Evolutionary conservation across 2,329 filamentous ascomycete genomes (phyloP), one percentile per base, ranked within the genome.

Genomic region (Aspergillus arachidicola): DNA sequence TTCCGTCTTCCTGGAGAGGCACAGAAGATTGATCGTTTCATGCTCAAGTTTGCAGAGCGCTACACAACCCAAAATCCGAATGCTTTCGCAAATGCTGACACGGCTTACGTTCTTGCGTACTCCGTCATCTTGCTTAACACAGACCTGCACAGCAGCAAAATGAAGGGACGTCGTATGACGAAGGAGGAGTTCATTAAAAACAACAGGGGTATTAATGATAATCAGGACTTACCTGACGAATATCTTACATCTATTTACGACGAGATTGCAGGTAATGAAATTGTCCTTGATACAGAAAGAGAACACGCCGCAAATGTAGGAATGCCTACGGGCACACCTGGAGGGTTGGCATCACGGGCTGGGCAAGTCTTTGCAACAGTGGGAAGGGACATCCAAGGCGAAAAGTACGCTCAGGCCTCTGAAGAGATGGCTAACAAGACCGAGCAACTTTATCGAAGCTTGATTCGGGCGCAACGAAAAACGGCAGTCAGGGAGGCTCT

Each of bases 121-220:
- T 98, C 94, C 0, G 95, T 98, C 60, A 97, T 99, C 71, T 84
- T 99, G 86, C 82, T 99, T 58, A 99, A 99, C 77, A 97, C 94
- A 1, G 95, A 99, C 82, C 87, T 94, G 70, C 95, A 99, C 80
- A 98, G 94, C 77, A 85, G 83, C 68, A 97, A 97, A 76, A 86
- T 99, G 71, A 90, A 89, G 73, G 84, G 83, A 1, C 88, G 87
- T 69, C 89, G 93, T 59, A 99, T 99, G 95, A 96, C 90, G 30
- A 93, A 93, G 68, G 91, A 97, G 66, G 96, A 99, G 69, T 99
- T 99, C 75, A 97, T 99, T 82, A 97, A 96, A 83, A 99, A 99
- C 80, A 99, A 99, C 78, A 85, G 95, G 32, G 95, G 95, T 62
- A 99, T 99, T 82, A 98, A 99, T 79, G 95, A 99, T 79, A 94